A percentile compares a stretch with the other conserved stretches of the same genome.
These are phyloP conservation scores for Boletus austroedulis DNA, from an alignment of 1,284 basidiomycete genomes.

Conservation along the genomic window DNA sequence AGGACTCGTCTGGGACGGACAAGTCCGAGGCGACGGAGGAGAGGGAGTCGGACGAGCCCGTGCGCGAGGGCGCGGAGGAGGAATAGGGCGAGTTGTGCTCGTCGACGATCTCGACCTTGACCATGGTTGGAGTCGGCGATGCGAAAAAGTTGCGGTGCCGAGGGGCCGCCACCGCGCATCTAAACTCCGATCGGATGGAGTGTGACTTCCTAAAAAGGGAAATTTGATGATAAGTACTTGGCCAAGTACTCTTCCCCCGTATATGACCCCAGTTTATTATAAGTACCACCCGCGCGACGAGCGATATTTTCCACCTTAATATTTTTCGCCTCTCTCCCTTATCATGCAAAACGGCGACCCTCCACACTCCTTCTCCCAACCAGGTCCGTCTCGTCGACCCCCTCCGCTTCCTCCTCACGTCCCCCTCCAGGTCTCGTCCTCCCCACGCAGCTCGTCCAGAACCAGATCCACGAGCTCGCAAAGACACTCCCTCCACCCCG, in stretches of 20 bases:
- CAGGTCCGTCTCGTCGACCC: conserved; percentile 38
- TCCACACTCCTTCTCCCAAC: conserved; percentile 40
- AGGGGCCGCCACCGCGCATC: conserved; percentile 17
- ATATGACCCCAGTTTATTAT: conserved; percentile 24
- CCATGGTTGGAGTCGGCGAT: conserved; percentile 49
- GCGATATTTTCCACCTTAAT: conserved; percentile 26
- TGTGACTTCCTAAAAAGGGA: conserved; percentile 4
- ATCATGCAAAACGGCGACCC: conserved; percentile 42
- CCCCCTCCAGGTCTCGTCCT: conserved; percentile 51
- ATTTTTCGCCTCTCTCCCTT: conserved; percentile 24
- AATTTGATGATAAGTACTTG: conserved; percentile 32
- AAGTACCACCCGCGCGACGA: conserved; percentile 27
- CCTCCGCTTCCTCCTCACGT: conserved; percentile 17
- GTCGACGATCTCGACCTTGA: conserved; percentile 82
- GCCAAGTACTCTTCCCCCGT: conserved; percentile 27
- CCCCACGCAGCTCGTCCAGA: conserved; percentile 63
- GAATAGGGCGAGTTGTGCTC: conserved; percentile 73
- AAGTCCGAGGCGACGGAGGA: conserved; percentile 70
- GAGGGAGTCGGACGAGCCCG: conserved; percentile 66
- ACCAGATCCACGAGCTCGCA: conserved; percentile 72
- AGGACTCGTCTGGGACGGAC: conserved; percentile 68
- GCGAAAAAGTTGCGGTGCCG: conserved; percentile 27
- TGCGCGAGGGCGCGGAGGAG: conserved; percentile 61
- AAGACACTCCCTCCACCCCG: conserved; percentile 72
- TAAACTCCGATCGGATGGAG: conserved; percentile 26